Base-by-base conservation (phyloP, 805 yeast species). In the Pichia nakasei region DNA sequence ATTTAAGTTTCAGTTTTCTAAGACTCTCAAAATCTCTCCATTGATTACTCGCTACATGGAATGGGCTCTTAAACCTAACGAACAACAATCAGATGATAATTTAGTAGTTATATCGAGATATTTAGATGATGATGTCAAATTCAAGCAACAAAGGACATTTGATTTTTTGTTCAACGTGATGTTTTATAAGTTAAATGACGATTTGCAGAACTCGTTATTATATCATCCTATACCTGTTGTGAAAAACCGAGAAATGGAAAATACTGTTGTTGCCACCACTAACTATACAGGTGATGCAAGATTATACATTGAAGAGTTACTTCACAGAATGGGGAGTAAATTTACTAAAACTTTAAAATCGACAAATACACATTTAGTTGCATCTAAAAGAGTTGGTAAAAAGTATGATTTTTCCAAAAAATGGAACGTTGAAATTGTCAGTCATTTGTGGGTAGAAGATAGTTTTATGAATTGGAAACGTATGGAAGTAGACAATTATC, bases 391-490 rank as follows among this genome's bases (percentile, higher is more conserved):
- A 0, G 58, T 57, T 15, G 97, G 98, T 2, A 75, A 72, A 44
- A 91, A 91, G 62, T 86, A 75, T 54, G 73, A 72, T 11, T 86
- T 88, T 17, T 94, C 93, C 0, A 57, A 67, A 31, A 70, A 72
- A 48, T 88, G 96, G 96, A 52, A 61, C 3, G 64, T 85, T 20
- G 69, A 70, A 26, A 67, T 82, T 2, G 80, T 85, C 1, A 88
- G 84, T 55, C 96, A 87, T 61, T 56, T 80, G 13, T 91, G 98
- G 98, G 62, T 91, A 13, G 97, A 91, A 56, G 89, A 85, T 43
- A 74, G 87, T 35, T 91, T 72, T 49, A 66, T 73, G 0, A 61
- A 70, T 38, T 84, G 93, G 89, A 64, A 63, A 41, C 51, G 69
- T 5, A 70, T 73, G 51, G 76, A 78, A 37, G 70, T 60, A 4